A percentile compares a stretch with the other conserved stretches of the same genome.
phyloP scores from a whole-genome alignment of 495 filamentous ascomycete genomes.

The Daldinia concentrica region DNA sequence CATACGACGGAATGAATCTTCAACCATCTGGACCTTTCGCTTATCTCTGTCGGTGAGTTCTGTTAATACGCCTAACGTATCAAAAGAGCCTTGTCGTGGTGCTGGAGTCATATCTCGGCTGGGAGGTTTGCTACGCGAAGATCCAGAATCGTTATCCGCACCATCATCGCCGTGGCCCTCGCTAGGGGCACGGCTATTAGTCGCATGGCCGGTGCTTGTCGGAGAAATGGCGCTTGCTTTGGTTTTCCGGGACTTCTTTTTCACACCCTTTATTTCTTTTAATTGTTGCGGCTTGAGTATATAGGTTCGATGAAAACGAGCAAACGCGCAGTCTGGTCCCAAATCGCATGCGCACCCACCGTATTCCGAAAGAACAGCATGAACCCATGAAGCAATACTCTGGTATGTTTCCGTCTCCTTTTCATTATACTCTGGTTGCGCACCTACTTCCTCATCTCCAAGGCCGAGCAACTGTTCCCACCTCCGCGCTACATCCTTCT shows the following conservation, averaged over 20 bases:
- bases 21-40: constrained; percentile 84
- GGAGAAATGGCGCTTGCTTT: constrained; percentile 69
- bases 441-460: constrained; percentile 54
- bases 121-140: constrained; percentile 73
- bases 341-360: constrained; percentile 87
- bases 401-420: constrained; percentile 56
- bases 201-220: constrained; percentile 71
- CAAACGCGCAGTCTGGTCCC: constrained; percentile 71
- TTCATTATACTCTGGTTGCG: constrained; percentile 57
- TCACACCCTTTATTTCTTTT: constrained; percentile 61
- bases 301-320: constrained; percentile 75
- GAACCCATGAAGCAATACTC: constrained; percentile 63
- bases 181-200: constrained; percentile 82
- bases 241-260: constrained; percentile 66
- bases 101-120: constrained; percentile 86
- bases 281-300: constrained; percentile 57
- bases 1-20: constrained; percentile 75
- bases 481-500: constrained; percentile 52
- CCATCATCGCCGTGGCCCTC: constrained; percentile 70
- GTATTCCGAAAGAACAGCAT: constrained; percentile 80
- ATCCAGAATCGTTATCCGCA: constrained; percentile 71
- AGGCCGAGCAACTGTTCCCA: constrained; percentile 62
- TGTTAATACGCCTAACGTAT: constrained; percentile 58
- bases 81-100: constrained; percentile 61
- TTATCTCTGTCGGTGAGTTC: constrained; percentile 87